Evolutionary conservation across 371 early-diverging fungal genomes (phyloP), one percentile per base, ranked within the genome.

Genomic region (Mortierella sp.): DNA sequence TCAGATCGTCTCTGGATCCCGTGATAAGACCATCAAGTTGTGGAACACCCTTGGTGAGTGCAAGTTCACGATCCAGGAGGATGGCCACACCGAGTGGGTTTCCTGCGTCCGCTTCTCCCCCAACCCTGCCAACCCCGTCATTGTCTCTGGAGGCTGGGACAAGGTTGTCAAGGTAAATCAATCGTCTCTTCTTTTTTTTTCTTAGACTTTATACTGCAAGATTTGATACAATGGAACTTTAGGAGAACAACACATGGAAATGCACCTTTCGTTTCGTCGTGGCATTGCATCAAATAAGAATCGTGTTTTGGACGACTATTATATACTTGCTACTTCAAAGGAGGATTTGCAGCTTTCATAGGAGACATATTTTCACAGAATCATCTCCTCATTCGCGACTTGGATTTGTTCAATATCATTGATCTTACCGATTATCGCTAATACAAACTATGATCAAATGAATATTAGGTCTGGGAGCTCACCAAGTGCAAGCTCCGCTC

Each of bases 41-140:
- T 98, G 99, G 99, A 97, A 98, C 95, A 98, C 97, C 70, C 90
- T 97, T 51, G 99, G 98, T 82, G 99, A 98, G 89, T 97, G 97
- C 94, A 98, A 97, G 94, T 94, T 89, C 92, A 94, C 92, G 90
- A 92, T 98, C 83, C 85, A 85, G 72, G 93, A 95, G 76, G 95
- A 96, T 83, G 94, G 94, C 72, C 98, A 98, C 96, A 96, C 45
- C 84, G 97, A 97, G 85, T 98, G 98, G 99, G 95, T 98, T 76
- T 97, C 97, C 70, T 95, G 96, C 92, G 98, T 99, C 78, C 92
- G 96, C 84, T 98, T 98, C 97, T 97, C 98, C 70, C 98, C 99
- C 87, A 98, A 98, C 96, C 93, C 96, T 78, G 91, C 90, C 81
- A 98, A 96, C 93, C 97, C 98, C 74, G 91, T 97, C 88, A 94